Percentiles rank a stretch among this genome's conserved stretches.
phyloP scores from a whole-genome alignment of 1,139 yeast species.

The Candida mesenterica region DNA sequence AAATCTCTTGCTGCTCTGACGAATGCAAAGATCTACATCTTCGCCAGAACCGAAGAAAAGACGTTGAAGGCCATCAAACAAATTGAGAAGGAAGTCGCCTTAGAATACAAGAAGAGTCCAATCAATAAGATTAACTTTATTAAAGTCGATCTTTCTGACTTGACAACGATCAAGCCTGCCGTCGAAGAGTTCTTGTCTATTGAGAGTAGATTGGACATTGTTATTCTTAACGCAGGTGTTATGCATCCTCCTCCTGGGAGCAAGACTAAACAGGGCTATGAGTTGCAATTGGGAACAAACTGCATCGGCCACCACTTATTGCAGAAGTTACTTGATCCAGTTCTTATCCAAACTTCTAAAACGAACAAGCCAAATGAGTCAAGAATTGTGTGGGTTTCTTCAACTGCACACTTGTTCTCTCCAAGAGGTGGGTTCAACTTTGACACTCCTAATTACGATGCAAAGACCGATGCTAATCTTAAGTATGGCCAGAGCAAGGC shows the following conservation, averaged over 20 bases:
- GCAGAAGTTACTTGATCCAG: constrained; percentile 42
- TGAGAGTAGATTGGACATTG: constrained; percentile 33
- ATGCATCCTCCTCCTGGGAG: constrained; percentile 29
- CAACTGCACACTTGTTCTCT: constrained; percentile 34
- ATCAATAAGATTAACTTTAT: constrained; percentile 13
- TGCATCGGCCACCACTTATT: constrained; percentile 49
- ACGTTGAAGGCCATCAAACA: constrained; percentile 16
- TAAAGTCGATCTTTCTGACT: constrained; percentile 42
- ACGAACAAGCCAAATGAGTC: constrained; percentile 9
- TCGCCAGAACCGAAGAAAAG: constrained; percentile 19
- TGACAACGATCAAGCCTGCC: constrained; percentile 41
- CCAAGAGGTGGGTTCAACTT: constrained; percentile 41
- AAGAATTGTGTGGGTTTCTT: constrained; percentile 49
- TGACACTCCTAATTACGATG: constrained; percentile 29
- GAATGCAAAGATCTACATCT: constrained; percentile 16
- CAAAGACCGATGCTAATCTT: constrained; percentile 6
- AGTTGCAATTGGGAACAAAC: constrained; percentile 49
- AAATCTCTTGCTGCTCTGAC: constrained; percentile 12
- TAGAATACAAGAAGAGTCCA: constrained; percentile 8
- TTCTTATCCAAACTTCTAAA: constrained; percentile 33
- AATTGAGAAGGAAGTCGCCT: constrained; percentile 10
- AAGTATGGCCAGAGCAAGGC: constrained; percentile 51
- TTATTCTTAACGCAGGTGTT: constrained; percentile 52
- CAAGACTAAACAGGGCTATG: constrained; percentile 36
- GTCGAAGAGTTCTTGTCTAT: constrained; percentile 27